Conservation (phyloP, 2,329 filamentous ascomycete genomes). For the Nemania sp. region DNA sequence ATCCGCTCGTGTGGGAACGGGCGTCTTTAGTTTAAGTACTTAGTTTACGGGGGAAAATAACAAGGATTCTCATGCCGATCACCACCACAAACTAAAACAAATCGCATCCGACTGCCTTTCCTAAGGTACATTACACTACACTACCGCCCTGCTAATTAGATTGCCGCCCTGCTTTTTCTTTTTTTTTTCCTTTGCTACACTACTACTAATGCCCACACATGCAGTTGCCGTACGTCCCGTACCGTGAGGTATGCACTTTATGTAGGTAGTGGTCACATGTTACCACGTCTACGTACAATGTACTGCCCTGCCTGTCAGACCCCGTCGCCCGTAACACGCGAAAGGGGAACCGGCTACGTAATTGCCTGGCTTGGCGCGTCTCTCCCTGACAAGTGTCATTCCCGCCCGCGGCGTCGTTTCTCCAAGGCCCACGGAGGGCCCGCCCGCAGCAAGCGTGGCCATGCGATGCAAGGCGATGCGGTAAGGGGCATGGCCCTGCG, state of each 20-base stretch:
- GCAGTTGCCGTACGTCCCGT: not conserved
- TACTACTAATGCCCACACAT: too few relatives aligned
- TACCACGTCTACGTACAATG: constrained; percentile 1
- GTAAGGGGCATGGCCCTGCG: constrained; percentile 5
- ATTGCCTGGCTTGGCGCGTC: constrained; percentile 15
- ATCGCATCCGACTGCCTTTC: not conserved
- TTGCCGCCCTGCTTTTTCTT: not conserved
- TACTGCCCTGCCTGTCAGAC: not conserved
- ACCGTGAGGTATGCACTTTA: too few relatives aligned
- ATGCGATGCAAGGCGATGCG: not conserved
- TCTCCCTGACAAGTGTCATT: constrained; percentile 7
- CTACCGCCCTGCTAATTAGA: too few relatives aligned
- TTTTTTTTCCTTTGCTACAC: too few relatives aligned
- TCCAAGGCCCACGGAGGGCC: not conserved
- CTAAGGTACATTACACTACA: too few relatives aligned
- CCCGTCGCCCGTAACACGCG: not conserved
- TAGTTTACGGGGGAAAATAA: constrained; percentile 21
- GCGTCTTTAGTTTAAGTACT: too few relatives aligned
- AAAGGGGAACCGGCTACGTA: constrained; percentile 17
- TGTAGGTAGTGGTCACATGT: constrained; percentile 8
- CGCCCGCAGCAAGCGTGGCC: too few relatives aligned
- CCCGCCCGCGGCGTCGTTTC: not conserved
- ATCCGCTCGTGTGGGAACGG: constrained; percentile 18
- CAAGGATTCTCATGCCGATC: constrained; percentile 23
- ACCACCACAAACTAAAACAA: constrained; percentile 12